Base-by-base conservation (phyloP, 202 grass and related monocot genomes). In the Setaria viridis region DNA sequence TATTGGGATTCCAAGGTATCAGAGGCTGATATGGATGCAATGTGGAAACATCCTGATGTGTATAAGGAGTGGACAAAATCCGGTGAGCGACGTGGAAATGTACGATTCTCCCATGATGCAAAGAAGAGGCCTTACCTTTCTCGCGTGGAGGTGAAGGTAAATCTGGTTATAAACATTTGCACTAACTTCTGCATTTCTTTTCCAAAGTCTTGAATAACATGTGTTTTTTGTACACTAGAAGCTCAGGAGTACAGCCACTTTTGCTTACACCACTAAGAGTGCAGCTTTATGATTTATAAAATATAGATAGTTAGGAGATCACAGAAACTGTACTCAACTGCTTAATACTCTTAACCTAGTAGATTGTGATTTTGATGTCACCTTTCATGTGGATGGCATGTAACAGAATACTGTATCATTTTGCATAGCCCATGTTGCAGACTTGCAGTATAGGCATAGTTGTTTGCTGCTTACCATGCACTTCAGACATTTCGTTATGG, bases 81-180 rank as follows among this genome's bases (percentile, higher is more conserved):
- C 47, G 93, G 96, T 41, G 96, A 99, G 85, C 92, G 93, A 49
- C 91, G 57, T 50, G 96, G 96, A 70, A 93, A 80, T 87, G 91
- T 99, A 56, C 88, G 90, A 70, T 95, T 95, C 82, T 99, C 96
- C 14, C 90, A 92, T 85, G 93, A 95, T 55, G 66, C 78, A 67
- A 87, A 98, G 81, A 94, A 95, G 70, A 98, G 82, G 70, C 90
- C 90, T n/a, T 98, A 98, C 92, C 96, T 98, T 85, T 98, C 96
- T 92, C 91, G 88, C 48, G 84, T 98, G 80, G 96, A 98, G 84
- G 96, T 95, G 67, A 98, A 94, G 93, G 96, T 98, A 95, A 74
- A 57, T 43, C 11, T 72, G 75, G 70, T 79, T 66, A 50, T 84
- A 30, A 75, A 84, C 46, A 71, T 41, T 45, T 62, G 12, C 62